Evolutionary conservation across 768 basidiomycete species (phyloP), one percentile per base, ranked within the genome.

Genomic region (Mycena haematopus): DNA sequence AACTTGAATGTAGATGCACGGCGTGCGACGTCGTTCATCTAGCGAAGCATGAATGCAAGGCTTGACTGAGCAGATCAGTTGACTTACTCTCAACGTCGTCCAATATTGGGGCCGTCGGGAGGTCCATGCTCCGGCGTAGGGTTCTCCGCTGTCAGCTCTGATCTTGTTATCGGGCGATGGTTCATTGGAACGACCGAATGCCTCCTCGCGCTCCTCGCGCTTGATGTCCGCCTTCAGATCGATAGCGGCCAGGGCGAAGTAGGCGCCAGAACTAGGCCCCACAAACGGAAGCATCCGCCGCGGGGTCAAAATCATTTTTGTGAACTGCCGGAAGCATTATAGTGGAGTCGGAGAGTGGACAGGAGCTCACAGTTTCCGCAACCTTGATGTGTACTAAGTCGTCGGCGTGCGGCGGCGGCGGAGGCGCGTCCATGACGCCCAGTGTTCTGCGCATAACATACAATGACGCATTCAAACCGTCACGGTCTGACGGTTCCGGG

Each of bases 1-100:
- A 86, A 88, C 0, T 33, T 62, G 68, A 81, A 83, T 49, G 35
- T 7, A 62, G 14, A 40, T 10, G 35, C 36, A 1, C 54, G 46
- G 14, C 11, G 27, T 19, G 27, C 10, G 6, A 35, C 11, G 22
- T 44, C 45, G 11, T 55, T 46, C 63, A 58, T 60, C 63, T 65
- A 21, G 8, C 36, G 25, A 29, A 6, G 2, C 7, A 7, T 22
- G 13, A 19, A 21, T n/a, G 1, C 6, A 3, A 22, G 19, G 11
- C 9, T 19, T 10, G 19, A 31, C 2, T n/a, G 19, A 24, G 25
- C 8, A 21, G 22, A 22, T 9, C 42, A 0, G 19, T 19, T n/a
- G 11, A 27, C 29, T 13, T n/a, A 35, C 31, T n/a, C 33, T 52
- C 50, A n/a, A 55, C 10, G 27, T 44, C 10, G 27, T 44, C 47